phyloP scores from a whole-genome alignment of 2,329 filamentous ascomycete species.

The Hypoxylon sp. region DNA sequence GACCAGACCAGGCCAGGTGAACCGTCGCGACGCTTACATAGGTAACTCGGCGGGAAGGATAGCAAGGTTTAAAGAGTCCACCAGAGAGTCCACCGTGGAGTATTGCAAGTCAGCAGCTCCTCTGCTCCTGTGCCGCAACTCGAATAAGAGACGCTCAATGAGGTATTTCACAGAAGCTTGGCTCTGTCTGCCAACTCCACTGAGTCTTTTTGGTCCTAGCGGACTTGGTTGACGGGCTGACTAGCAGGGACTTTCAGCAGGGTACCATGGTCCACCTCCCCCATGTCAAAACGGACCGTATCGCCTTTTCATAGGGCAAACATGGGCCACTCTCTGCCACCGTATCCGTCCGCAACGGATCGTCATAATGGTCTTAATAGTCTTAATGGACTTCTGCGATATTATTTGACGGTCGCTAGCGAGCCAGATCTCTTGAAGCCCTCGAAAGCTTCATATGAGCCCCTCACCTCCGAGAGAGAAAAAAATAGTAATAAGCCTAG shows the following conservation, averaged over 20 bases:
- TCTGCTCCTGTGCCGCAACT: constrained; percentile 41
- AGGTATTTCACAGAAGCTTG: constrained; percentile 52
- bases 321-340: constrained; percentile 52
- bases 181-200: constrained; percentile 48
- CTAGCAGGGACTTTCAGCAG: constrained; percentile 51
- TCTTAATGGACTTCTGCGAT: constrained; percentile 48
- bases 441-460: constrained; percentile 46
- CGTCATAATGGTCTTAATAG: constrained; percentile 49
- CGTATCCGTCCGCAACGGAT: constrained; percentile 49
- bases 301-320: constrained; percentile 53
- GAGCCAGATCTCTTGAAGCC: constrained; percentile 50
- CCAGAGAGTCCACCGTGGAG: not conserved
- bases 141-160: constrained; percentile 48
- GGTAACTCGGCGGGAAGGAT: constrained; percentile 45
- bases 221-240: constrained; percentile 46
- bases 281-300: constrained; percentile 52
- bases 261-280: constrained; percentile 50
- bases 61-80: constrained; percentile 26
- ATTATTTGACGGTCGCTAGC: constrained; percentile 52
- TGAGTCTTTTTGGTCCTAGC: constrained; percentile 42
- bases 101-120: constrained; percentile 38
- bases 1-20: constrained; percentile 38
- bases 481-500: not conserved
- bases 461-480: constrained; percentile 50
- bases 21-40: constrained; percentile 41